Percentiles rank a stretch among this genome's conserved stretches.
Evolutionary conservation across 2,329 filamentous ascomycete genomes (phyloP).

Genomic region (Beauveria varroae): DNA sequence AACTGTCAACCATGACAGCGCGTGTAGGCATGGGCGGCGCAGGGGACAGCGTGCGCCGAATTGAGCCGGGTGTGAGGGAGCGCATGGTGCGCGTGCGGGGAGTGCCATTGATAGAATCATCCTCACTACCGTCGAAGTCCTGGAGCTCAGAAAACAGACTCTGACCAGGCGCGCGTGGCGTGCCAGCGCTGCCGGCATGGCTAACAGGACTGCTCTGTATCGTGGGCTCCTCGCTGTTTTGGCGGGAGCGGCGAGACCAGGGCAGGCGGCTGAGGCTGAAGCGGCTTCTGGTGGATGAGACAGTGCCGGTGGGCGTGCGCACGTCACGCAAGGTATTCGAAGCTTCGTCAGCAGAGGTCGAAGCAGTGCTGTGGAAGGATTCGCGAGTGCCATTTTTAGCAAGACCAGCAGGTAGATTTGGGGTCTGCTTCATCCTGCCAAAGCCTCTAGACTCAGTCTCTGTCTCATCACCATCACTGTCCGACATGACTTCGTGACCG

Average conservation of each 20-base stretch:
- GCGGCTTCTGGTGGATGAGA: constrained; percentile 61
- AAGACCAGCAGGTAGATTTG: constrained; percentile 30
- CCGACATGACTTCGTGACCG: constrained; percentile 70
- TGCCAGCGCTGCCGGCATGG: constrained; percentile 43
- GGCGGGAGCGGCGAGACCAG: constrained; percentile 51
- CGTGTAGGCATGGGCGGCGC: constrained; percentile 41
- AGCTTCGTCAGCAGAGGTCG: constrained; percentile 73
- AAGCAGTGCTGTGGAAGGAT: constrained; percentile 82
- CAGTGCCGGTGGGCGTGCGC: constrained; percentile 54
- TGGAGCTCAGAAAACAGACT: constrained; percentile 89
- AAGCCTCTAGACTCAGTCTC: constrained; percentile 65
- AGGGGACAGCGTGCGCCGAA: constrained; percentile 36
- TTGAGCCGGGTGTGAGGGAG: constrained; percentile 41
- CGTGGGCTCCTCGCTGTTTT: constrained; percentile 50
- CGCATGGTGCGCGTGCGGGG: constrained; percentile 44
- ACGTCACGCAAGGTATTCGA: constrained; percentile 47
- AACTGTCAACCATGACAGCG: constrained; percentile 53
- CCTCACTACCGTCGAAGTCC: constrained; percentile 68
- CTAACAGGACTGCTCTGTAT: constrained; percentile 54
- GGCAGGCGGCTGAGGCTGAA: constrained; percentile 61
- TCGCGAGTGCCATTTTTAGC: constrained; percentile 44
- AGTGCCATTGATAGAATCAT: constrained; percentile 55
- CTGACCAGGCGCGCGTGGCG: constrained; percentile 51
- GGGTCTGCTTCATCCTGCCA: constrained; percentile 34
- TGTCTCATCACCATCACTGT: constrained; percentile 67